Conservation (phyloP, 352 stramenopile species). For the Sclerospora graminicola region DNA sequence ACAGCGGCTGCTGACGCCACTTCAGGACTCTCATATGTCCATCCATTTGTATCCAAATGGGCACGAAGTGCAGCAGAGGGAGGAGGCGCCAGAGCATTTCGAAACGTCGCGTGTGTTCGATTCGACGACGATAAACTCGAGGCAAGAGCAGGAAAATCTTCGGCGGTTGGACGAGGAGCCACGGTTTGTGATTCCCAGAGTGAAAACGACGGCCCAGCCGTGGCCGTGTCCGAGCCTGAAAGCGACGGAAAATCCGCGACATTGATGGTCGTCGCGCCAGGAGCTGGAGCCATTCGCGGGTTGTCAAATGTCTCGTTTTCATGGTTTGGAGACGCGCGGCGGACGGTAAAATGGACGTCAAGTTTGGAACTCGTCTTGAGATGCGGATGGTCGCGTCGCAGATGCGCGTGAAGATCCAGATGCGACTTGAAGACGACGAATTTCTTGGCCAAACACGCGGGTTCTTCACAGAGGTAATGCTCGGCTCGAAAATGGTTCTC, state of each 20-base stretch:
- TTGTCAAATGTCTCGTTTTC: constrained; percentile 36
- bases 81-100: constrained; percentile 55
- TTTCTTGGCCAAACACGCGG: constrained; percentile 68
- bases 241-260: constrained; percentile 82
- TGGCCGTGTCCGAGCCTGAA: constrained; percentile 24
- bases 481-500: constrained; percentile 86
- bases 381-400: constrained; percentile 71
- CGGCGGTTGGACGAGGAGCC: constrained; percentile 27
- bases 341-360: constrained; percentile 78
- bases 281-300: constrained; percentile 25
- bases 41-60: constrained; percentile 57
- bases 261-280: constrained; percentile 43
- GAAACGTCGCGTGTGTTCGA: constrained; percentile 30
- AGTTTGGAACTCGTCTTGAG: constrained; percentile 82
- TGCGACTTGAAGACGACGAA: constrained; percentile 87
- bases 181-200: constrained; percentile 61
- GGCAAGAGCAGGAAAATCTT: constrained; percentile 63
- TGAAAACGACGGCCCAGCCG: constrained; percentile 22
- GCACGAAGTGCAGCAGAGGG: constrained; percentile 63
- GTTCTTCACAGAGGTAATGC: constrained; percentile 84
- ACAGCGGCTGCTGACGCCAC: constrained; percentile 50
- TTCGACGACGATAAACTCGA: constrained; percentile 15
- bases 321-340: constrained; percentile 37
- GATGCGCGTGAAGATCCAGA: constrained; percentile 78
- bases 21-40: constrained; percentile 57